Evolutionary conservation across 768 basidiomycete species (phyloP).

Genomic region (Macrolepiota albuminosa): DNA sequence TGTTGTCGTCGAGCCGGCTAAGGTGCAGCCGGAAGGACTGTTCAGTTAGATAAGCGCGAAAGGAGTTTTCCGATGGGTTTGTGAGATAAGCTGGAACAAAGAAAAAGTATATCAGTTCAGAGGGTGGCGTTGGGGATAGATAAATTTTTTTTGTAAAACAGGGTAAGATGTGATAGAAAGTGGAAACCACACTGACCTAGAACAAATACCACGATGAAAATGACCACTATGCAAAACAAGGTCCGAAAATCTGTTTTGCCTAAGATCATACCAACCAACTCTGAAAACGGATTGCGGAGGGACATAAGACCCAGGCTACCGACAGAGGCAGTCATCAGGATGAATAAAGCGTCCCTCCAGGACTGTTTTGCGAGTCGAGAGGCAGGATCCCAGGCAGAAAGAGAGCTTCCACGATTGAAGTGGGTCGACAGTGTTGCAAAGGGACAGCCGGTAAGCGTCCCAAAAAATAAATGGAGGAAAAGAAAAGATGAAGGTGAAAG

Average conservation of each 20-base stretch:
- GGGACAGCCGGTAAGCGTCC: slow-evolving; percentile 24
- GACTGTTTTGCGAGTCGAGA: slow-evolving; percentile 27
- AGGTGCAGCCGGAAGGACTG: slow-evolving; percentile 95
- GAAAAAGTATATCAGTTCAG: slow-evolving; percentile 12
- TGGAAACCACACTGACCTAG: slow-evolving; percentile 48
- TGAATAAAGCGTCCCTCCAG: slow-evolving; percentile 43
- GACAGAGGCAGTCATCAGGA: slow-evolving; percentile 64
- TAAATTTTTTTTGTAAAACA: background rate
- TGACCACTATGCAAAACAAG: slow-evolving; percentile 64
- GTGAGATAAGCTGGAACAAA: slow-evolving; percentile 76
- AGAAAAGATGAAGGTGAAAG: background rate
- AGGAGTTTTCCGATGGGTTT: slow-evolving; percentile 91
- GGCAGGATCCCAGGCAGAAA: slow-evolving; percentile 31
- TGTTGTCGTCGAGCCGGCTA: slow-evolving; percentile 70
- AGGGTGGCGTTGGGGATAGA: slow-evolving; percentile 4
- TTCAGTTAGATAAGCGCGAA: slow-evolving; percentile 94
- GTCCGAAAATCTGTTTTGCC: slow-evolving; percentile 65
- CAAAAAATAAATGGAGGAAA: slow-evolving; percentile 2
- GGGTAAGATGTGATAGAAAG: background rate
- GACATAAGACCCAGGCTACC: slow-evolving; percentile 59
- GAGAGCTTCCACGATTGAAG: slow-evolving; percentile 23
- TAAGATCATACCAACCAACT: slow-evolving; percentile 45
- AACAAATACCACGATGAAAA: slow-evolving; percentile 62
- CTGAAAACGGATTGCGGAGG: slow-evolving; percentile 47
- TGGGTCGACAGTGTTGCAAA: slow-evolving; percentile 39